Evolutionary conservation across 2,329 filamentous ascomycete species (phyloP).

Genomic region (Metarhizium sp.): DNA sequence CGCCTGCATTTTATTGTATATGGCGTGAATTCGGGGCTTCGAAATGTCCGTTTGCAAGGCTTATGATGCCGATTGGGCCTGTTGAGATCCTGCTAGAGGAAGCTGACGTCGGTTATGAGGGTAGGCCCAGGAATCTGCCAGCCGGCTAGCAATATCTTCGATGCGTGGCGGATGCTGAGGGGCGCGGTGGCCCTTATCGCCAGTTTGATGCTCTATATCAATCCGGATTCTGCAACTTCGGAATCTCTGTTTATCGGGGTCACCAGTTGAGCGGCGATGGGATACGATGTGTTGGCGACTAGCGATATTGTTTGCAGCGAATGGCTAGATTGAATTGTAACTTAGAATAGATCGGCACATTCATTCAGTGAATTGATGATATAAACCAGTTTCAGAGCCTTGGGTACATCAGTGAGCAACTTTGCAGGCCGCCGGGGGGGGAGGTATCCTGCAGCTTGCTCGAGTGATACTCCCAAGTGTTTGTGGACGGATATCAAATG

Average conservation of each 20-base stretch:
- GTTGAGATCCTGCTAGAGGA: constrained; percentile 15
- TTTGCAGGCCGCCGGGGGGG: not conserved
- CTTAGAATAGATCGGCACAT: not conserved
- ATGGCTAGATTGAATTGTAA: not conserved
- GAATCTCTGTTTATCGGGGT: not conserved
- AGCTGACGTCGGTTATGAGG: constrained; percentile 5
- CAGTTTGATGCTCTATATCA: not conserved
- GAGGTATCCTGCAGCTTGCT: not conserved
- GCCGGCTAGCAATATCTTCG: not conserved
- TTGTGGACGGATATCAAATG: not conserved
- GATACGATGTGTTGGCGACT: not conserved
- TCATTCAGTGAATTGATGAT: not conserved
- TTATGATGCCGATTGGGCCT: constrained; percentile 10
- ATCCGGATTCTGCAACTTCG: not conserved
- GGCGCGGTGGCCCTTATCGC: constrained; percentile 6
- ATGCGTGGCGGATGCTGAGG: constrained; percentile 3
- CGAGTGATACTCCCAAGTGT: not conserved
- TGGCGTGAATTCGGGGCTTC: not conserved
- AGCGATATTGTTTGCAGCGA: not conserved
- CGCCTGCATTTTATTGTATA: constrained; percentile 21
- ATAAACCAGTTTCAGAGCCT: not conserved
- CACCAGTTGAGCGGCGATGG: not conserved
- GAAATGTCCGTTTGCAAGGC: constrained; percentile 2
- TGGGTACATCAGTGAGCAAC: not conserved
- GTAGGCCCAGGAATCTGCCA: constrained; percentile 10